Evolutionary conservation across 2,329 filamentous ascomycete species (phyloP).

Genomic region (Pestalotiopsis sp.): DNA sequence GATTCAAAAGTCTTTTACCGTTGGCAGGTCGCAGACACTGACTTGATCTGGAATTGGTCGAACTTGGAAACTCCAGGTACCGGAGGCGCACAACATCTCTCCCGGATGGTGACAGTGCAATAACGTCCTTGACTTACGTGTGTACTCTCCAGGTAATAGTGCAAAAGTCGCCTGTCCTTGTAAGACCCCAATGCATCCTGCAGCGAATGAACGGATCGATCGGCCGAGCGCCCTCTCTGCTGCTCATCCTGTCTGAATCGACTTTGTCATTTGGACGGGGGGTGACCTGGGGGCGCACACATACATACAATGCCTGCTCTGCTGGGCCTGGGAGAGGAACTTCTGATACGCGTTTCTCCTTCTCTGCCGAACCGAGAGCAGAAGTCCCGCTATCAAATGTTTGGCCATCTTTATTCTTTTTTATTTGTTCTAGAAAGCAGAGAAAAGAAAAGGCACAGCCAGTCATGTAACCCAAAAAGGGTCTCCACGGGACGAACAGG

Average conservation of each 20-base stretch:
- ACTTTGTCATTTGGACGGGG: neutral
- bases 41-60: neutral
- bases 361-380: slow-evolving; percentile 1
- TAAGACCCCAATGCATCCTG: neutral
- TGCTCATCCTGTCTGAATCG: neutral
- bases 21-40: neutral
- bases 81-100: neutral
- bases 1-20: neutral
- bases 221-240: neutral
- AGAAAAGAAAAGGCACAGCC: neutral
- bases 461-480: neutral
- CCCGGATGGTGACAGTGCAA: neutral
- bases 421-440: slow-evolving; percentile 9
- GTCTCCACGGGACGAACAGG: neutral
- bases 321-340: too few relatives aligned
- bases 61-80: neutral
- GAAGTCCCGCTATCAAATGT: neutral
- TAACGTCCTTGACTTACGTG: neutral
- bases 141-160: neutral
- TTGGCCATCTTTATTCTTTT: neutral
- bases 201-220: slow-evolving; percentile 1
- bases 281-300: neutral
- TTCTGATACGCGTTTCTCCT: slow-evolving; percentile 4
- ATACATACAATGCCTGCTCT: too few relatives aligned
- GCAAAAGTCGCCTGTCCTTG: neutral